Base-by-base conservation (phyloP, 116 monocot genomes). In the Trichopus zeylanicus region DNA sequence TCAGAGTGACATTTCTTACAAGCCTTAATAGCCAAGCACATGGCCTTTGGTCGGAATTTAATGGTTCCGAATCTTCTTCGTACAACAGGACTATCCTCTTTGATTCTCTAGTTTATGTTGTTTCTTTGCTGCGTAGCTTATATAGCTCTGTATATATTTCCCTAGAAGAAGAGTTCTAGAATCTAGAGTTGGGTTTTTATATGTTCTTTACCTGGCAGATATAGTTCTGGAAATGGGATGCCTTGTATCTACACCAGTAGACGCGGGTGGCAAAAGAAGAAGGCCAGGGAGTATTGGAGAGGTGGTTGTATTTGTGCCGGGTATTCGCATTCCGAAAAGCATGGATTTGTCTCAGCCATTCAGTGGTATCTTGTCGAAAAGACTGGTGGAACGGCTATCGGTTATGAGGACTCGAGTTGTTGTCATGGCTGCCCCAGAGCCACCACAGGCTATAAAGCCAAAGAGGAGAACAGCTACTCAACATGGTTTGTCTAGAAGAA, bases 381-480 rank as follows among this genome's bases (percentile, higher is more conserved):
- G 62, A 39, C 54, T 84, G 31, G 56, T 84, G 7, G 84, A 92
- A 11, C 81, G 73, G 7, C 70, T 92, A 30, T 73, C 84, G 9
- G 70, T 68, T 30, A 48, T 81, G 57, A 84, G 84, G 65, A 76
- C 73, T 56, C 57, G 87, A 28, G 62, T 87, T 48, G 75, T 78
- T 46, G 78, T 73, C 22, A 87, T 87, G 83, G 76, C 78, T 54
- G 65, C 75, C 25, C 75, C 81, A 61, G 91, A 78, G 59, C 78
- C 78, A 54, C 74, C 75, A 20, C 53, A 56, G 4, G 39, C 67
- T 26, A 74, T 54, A 10, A 84, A 62, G 67, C 75, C 65, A 48
- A 75, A 62, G 39, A 35, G 76, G 23, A 73, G 31, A 58, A 72
- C 67, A 9, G 67, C 75, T 22, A 84, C 81, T 32, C 78, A 76